Percentiles rank a stretch among this genome's conserved stretches.
Conservation (phyloP, 208 protist species). For the Leishmania guyanensis region DNA sequence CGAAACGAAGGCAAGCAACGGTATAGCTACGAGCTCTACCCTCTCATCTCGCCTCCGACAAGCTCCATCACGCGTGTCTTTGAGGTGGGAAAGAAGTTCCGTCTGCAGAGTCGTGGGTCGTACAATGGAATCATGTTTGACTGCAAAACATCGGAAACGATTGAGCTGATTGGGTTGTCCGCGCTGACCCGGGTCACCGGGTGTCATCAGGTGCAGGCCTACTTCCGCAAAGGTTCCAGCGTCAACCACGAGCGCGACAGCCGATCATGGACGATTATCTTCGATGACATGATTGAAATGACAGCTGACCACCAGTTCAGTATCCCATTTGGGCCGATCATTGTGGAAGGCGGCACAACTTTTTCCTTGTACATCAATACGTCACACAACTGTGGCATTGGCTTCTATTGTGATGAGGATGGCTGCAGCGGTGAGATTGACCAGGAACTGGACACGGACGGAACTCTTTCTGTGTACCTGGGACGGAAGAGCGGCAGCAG, state of each 20-base stretch:
- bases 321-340: conserved; percentile 61
- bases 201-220: conserved; percentile 81
- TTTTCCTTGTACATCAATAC: conserved; percentile 92
- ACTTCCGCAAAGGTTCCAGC: conserved; percentile 84
- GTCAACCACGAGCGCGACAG: conserved; percentile 58
- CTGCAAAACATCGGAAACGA: conserved; percentile 65
- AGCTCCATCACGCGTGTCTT: conserved; percentile 72
- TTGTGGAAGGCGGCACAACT: conserved; percentile 59
- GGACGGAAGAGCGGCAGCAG: conserved; percentile 81
- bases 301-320: conserved; percentile 59
- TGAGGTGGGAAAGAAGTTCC: conserved; percentile 86
- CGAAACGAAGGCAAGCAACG: conserved; percentile 69
- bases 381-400: conserved; percentile 88
- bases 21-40: conserved; percentile 49
- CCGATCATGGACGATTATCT: conserved; percentile 71
- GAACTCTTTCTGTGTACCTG: conserved; percentile 71
- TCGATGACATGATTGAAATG: conserved; percentile 80
- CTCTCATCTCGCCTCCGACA: conserved; percentile 58
- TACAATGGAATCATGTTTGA: conserved; percentile 94
- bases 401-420: conserved; percentile 85
- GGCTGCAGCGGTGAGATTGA: conserved; percentile 76
- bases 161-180: conserved; percentile 73
- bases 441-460: conserved; percentile 80
- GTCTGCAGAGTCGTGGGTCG: conserved; percentile 62
- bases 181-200: conserved; percentile 74